phyloP scores from a whole-genome alignment of 1,284 basidiomycete species.

The Fomitopsis palustris region DNA sequence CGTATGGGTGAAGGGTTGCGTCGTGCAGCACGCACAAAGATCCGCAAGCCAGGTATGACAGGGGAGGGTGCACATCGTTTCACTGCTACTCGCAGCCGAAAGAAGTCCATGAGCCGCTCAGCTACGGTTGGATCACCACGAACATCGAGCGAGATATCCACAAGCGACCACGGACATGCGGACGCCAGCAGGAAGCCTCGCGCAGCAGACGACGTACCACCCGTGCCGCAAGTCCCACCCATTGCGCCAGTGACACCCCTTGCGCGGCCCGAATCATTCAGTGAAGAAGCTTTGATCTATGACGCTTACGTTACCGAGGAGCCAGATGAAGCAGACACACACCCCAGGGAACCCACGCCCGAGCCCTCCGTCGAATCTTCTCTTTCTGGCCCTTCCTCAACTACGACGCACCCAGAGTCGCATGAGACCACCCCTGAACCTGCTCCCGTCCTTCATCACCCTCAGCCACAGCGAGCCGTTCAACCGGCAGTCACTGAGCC shows the following conservation, averaged over 20 bases:
- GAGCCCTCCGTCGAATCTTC: constrained; percentile 12
- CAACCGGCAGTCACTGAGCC: constrained; percentile 29
- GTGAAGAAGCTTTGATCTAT: constrained; percentile 77
- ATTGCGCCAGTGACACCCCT: constrained; percentile 22
- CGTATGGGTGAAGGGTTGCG: constrained; percentile 88
- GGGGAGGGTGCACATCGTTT: constrained; percentile 85
- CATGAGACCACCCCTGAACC: constrained; percentile 16
- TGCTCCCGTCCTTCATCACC: constrained; percentile 53
- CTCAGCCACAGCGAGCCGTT: constrained; percentile 40
- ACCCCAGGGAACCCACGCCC: constrained; percentile 6
- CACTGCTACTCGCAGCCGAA: constrained; percentile 48
- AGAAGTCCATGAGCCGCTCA: constrained; percentile 35
- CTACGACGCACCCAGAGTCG: constrained; percentile 4
- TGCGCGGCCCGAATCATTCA: constrained; percentile 63
- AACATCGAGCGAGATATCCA: constrained; percentile 49
- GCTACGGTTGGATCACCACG: constrained; percentile 19
- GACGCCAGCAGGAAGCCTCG: constrained; percentile 25
- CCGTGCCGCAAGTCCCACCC: background rate
- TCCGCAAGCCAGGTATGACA: constrained; percentile 80
- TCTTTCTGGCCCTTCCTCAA: constrained; percentile 7
- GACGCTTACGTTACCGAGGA: constrained; percentile 62
- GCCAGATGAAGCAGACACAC: constrained; percentile 13
- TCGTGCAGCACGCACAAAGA: constrained; percentile 91
- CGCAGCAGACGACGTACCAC: constrained; percentile 13
- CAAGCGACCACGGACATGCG: constrained; percentile 62